A percentile compares a stretch with the other conserved stretches of the same genome.
Evolutionary conservation across 306 rosid genomes (phyloP).

Genomic region (Rosa rugosa): DNA sequence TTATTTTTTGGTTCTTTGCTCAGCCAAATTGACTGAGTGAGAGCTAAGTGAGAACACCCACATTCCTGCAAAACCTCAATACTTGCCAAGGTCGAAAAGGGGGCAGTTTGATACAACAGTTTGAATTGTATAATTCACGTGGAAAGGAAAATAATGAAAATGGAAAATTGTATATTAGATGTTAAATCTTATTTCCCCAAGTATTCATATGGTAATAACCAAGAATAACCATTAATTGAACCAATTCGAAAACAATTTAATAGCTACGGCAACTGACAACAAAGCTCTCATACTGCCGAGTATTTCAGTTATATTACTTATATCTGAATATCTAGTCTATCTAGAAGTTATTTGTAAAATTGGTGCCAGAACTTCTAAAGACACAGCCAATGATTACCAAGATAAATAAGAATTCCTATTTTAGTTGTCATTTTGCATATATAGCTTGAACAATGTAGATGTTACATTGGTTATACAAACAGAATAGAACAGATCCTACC

Average conservation of each 20-base stretch:
- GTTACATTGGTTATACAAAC: neutral
- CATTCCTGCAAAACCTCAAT: conserved; percentile 6
- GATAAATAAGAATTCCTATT: neutral
- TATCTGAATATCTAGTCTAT: neutral
- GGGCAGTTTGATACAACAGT: neutral
- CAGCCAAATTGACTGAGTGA: conserved; percentile 11
- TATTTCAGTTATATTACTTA: neutral
- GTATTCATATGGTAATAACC: neutral
- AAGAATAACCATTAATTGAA: neutral
- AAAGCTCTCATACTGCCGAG: neutral
- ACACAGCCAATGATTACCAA: neutral
- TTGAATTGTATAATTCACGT: conserved; percentile 11
- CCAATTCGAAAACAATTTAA: neutral
- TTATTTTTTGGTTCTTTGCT: conserved; percentile 11
- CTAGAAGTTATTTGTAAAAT: neutral
- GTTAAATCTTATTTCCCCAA: neutral
- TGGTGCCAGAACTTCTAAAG: neutral
- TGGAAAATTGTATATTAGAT: neutral
- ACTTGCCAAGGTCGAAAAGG: conserved; percentile 4
- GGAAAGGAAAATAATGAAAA: conserved; percentile 12
- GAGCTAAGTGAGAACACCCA: conserved; percentile 6
- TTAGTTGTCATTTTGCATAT: neutral
- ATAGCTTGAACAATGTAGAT: neutral
- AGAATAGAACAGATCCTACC: conserved; percentile 7
- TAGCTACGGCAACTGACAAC: neutral